Conservation (phyloP, 1,284 basidiomycete species). For the Ganoderma leucocontextum region DNA sequence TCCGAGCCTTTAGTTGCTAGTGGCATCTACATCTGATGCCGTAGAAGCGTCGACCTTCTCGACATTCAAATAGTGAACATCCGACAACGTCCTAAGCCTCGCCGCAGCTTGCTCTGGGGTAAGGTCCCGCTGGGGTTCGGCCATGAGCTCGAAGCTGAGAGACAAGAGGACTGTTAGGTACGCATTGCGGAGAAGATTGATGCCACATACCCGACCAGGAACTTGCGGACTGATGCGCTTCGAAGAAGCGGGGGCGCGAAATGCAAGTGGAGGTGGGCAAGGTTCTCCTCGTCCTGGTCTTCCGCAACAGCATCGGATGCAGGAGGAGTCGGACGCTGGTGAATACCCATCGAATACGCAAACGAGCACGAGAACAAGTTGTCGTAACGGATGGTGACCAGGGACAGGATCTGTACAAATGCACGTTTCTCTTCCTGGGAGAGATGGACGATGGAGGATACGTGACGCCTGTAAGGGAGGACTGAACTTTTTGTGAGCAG, state of each 20-base stretch:
- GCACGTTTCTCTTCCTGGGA: slow-evolving; percentile 63
- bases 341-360: slow-evolving; percentile 97
- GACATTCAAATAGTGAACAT: slow-evolving; percentile 59
- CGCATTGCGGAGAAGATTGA: not conserved
- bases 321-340: slow-evolving; percentile 75
- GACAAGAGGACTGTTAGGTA: slow-evolving; percentile 8
- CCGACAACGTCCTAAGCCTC: slow-evolving; percentile 60
- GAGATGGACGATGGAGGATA: slow-evolving; percentile 75
- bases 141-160: slow-evolving; percentile 89
- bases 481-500: slow-evolving; percentile 52
- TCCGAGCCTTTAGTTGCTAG: slow-evolving; percentile 18
- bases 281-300: slow-evolving; percentile 53
- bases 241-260: slow-evolving; percentile 90
- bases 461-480: slow-evolving; percentile 81
- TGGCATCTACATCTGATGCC: slow-evolving; percentile 22
- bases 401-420: slow-evolving; percentile 73
- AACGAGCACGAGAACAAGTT: slow-evolving; percentile 90
- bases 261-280: slow-evolving; percentile 90
- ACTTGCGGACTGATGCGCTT: slow-evolving; percentile 87
- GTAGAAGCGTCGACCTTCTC: slow-evolving; percentile 16
- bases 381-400: slow-evolving; percentile 82
- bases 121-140: slow-evolving; percentile 90
- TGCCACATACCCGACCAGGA: slow-evolving; percentile 83
- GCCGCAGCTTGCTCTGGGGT: slow-evolving; percentile 90
- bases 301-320: slow-evolving; percentile 33